Evolutionary conservation across 78 protist genomes (phyloP), one percentile per base, ranked within the genome.

Genomic region (Chrysochromulina parva): DNA sequence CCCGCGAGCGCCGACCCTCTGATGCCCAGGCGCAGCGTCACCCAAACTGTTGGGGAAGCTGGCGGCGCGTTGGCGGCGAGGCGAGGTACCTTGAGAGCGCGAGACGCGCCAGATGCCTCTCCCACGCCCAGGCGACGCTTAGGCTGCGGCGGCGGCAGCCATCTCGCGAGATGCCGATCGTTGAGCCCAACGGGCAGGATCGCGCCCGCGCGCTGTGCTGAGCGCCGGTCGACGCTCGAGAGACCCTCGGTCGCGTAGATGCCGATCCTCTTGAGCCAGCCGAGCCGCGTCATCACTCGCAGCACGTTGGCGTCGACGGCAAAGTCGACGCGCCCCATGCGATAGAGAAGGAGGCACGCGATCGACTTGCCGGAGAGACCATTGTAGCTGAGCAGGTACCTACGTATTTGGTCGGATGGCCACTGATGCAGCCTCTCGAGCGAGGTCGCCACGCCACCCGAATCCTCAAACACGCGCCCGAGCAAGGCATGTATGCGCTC

Each of bases 241-340:
- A 74, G 55, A 9, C 57, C 82, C 4, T 76, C 85, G 54, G n/a
- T 14, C 13, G 85, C 19, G 0, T 24, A 0, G 20, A 52, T 52
- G 59, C 59, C 55, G 58, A 76, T 1, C 59, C 3, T 0, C 26
- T 48, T 76, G 48, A 76, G 85, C 85, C 85, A 76, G 55, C 85
- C 85, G 48, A 76, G 58, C 59, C 85, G 85, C 14, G 85, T 76
- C 85, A 76, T 76, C 2, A 76, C 5, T 3, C 85, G 54, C 11
- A 76, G 58, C 28, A 76, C 85, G 28, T 76, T 76, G 11, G 85
- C 85, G 13, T 76, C 85, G 85, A 76, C 85, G 20, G 85, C 85
- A 28, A 76, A 76, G 11, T 2, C 59, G 48, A 76, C 48, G 1
- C 85, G 55, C 11, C 59, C 13, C 59, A 76, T 48, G 60, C 85